Percentiles rank a stretch among this genome's conserved stretches.
These are phyloP conservation scores for Sphagnum tenellum DNA, from an alignment of 225 moss, liverwort and hornwort genomes.

Conservation along the genomic window DNA sequence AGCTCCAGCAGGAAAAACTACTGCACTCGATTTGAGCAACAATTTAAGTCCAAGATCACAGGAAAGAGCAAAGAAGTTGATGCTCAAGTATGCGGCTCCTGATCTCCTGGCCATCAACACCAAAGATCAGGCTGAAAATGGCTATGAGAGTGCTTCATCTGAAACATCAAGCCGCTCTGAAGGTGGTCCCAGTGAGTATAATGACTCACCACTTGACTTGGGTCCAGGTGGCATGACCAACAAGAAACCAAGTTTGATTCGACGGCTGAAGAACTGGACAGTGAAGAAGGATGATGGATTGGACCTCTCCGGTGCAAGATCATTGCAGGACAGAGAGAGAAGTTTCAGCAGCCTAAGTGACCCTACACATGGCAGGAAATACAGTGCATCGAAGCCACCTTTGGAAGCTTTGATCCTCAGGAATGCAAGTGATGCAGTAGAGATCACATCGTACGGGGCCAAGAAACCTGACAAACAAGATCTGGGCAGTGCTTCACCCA, in stretches of 20 bases:
- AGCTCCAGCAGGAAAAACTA: constrained; percentile 32
- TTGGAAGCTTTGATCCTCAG: constrained; percentile 61
- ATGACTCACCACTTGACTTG: constrained; percentile 42
- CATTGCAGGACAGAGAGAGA: constrained; percentile 23
- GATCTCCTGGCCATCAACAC: constrained; percentile 23
- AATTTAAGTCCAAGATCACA: constrained; percentile 66
- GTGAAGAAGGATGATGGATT: constrained; percentile 28
- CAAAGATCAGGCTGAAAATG: constrained; percentile 37
- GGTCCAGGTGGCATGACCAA: constrained; percentile 14
- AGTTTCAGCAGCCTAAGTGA: constrained; percentile 41
- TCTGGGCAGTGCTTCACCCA: constrained; percentile 10
- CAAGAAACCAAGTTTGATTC: constrained; percentile 50
- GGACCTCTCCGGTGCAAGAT: constrained; percentile 7
- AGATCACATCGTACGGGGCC: constrained; percentile 54
- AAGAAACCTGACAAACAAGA: constrained; percentile 16
- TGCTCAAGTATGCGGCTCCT: constrained; percentile 64
- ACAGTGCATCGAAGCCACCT: constrained; percentile 36
- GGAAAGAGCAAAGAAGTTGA: constrained; percentile 53
- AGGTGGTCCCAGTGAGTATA: constrained; percentile 17
- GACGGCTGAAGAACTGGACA: constrained; percentile 67
- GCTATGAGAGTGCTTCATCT: constrained; percentile 47
- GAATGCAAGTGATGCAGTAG: constrained; percentile 47
- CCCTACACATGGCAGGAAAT: constrained; percentile 33
- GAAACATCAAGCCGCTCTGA: constrained; percentile 40
- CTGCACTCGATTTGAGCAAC: constrained; percentile 59